These are phyloP conservation scores for Botrytis aclada DNA, from an alignment of 2,329 filamentous ascomycete species.

Conservation along the genomic window DNA sequence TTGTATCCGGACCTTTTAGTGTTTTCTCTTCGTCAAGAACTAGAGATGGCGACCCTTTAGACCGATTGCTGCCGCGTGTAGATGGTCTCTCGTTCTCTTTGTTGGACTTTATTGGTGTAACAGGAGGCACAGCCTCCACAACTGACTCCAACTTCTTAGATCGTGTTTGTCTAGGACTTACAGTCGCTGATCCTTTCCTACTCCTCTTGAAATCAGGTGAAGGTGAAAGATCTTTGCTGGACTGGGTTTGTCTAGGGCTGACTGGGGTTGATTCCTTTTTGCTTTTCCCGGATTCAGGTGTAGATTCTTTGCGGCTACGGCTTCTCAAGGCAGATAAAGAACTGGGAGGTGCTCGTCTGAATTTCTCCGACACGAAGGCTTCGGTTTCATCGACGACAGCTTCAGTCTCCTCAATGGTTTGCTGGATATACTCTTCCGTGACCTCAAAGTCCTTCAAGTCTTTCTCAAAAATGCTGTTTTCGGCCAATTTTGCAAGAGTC, in stretches of 20 bases:
- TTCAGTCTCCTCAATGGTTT: background rate
- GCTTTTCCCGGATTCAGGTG: background rate
- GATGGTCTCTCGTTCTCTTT: background rate
- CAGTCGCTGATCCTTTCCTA: background rate
- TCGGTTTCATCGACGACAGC: background rate
- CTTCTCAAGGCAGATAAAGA: background rate
- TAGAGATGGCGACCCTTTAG: slow-evolving; percentile 23
- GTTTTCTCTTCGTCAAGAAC: slow-evolving; percentile 28
- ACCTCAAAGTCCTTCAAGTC: background rate
- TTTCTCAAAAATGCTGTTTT: background rate
- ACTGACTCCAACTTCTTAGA: slow-evolving; percentile 5
- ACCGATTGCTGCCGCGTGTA: background rate
- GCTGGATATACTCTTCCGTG: background rate
- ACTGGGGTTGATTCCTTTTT: background rate
- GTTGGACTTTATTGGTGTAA: slow-evolving; percentile 14
- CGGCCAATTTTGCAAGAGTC: background rate
- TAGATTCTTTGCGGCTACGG: background rate
- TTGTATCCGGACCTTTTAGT: slow-evolving; percentile 35
- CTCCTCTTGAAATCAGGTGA: background rate
- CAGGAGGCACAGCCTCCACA: background rate
- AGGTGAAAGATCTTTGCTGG: background rate
- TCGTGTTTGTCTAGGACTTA: slow-evolving; percentile 16
- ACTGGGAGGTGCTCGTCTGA: background rate
- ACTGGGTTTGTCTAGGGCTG: background rate
- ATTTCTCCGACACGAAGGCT: background rate